A percentile compares a stretch with the other conserved stretches of the same genome.
These are phyloP conservation scores for Madurella fahalii DNA, from an alignment of 2,329 filamentous ascomycete species.

Conservation along the genomic window DNA sequence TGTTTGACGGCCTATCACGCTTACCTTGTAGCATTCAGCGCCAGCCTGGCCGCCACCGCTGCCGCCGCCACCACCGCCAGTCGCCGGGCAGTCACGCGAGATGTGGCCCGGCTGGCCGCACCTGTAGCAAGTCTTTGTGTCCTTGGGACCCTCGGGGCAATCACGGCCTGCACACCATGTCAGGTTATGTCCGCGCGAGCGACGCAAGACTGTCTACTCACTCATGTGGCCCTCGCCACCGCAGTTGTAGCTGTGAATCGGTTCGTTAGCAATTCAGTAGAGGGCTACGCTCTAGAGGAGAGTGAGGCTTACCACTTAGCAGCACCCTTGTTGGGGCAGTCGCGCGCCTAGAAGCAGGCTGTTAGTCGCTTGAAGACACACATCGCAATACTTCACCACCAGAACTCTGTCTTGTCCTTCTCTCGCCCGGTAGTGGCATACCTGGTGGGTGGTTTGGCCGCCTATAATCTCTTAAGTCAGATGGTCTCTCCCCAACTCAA, in stretches of 20 bases:
- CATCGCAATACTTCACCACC: constrained; percentile 20
- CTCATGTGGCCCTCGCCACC: constrained; percentile 74
- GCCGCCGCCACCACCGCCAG: constrained; percentile 45
- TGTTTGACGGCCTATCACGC: constrained; percentile 7
- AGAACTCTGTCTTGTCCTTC: constrained; percentile 11
- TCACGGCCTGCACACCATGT: constrained; percentile 65
- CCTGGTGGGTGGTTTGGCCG: constrained; percentile 71
- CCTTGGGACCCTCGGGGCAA: constrained; percentile 84
- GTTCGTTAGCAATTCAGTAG: constrained; percentile 13
- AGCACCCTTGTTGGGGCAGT: constrained; percentile 79
- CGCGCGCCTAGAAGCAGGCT: constrained; percentile 58
- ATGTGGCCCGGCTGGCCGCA: constrained; percentile 85
- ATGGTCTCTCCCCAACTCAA: constrained; percentile 28
- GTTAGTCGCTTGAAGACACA: constrained; percentile 27
- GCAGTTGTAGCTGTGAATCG: constrained; percentile 68
- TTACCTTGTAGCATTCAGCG: constrained; percentile 85
- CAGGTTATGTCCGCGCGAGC: background rate
- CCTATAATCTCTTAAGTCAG: constrained; percentile 46
- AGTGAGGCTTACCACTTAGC: constrained; percentile 67
- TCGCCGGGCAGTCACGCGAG: constrained; percentile 75
- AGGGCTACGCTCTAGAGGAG: background rate
- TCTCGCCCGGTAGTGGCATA: constrained; percentile 41
- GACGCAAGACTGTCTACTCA: constrained; percentile 40
- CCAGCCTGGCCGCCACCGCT: constrained; percentile 45
- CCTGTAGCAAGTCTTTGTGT: constrained; percentile 73